Evolutionary conservation across 257 asterid species (phyloP).

Genomic region (Asclepias syriaca): DNA sequence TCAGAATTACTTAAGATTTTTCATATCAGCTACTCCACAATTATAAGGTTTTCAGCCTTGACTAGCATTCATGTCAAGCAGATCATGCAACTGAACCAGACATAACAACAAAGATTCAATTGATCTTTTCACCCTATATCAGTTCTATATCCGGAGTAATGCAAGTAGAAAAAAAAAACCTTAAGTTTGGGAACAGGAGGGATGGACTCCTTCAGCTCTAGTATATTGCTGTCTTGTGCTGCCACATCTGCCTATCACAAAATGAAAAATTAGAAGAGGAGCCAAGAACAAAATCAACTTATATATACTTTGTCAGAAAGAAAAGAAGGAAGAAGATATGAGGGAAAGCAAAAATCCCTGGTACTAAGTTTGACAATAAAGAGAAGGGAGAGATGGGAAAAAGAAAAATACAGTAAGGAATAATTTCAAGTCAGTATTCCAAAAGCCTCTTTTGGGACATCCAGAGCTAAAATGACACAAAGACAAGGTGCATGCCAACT

Average conservation of each 20-base stretch:
- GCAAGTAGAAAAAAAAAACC: constrained; percentile 27
- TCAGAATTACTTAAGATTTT: neutral
- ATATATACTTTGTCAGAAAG: neutral
- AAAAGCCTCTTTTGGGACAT: neutral
- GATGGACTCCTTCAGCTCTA: constrained; percentile 52
- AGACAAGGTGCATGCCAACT: neutral
- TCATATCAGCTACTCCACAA: neutral
- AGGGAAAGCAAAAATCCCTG: neutral
- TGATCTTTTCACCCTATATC: neutral
- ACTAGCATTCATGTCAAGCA: neutral
- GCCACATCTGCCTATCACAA: constrained; percentile 75
- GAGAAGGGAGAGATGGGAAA: neutral
- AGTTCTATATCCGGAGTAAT: neutral
- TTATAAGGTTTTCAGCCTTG: neutral
- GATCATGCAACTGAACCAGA: neutral
- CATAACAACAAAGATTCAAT: neutral
- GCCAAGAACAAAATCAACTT: neutral
- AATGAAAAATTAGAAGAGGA: neutral
- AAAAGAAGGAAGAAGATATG: neutral
- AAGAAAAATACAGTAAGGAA: neutral
- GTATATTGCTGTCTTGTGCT: constrained; percentile 50
- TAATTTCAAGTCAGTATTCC: constrained; percentile 10
- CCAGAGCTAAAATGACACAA: neutral
- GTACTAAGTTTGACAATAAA: neutral
- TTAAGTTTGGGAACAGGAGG: constrained; percentile 49